Percentiles rank a stretch among this genome's conserved stretches.
These are phyloP conservation scores for Phytophthora meadii DNA, from an alignment of 352 stramenopile species.

Conservation along the genomic window DNA sequence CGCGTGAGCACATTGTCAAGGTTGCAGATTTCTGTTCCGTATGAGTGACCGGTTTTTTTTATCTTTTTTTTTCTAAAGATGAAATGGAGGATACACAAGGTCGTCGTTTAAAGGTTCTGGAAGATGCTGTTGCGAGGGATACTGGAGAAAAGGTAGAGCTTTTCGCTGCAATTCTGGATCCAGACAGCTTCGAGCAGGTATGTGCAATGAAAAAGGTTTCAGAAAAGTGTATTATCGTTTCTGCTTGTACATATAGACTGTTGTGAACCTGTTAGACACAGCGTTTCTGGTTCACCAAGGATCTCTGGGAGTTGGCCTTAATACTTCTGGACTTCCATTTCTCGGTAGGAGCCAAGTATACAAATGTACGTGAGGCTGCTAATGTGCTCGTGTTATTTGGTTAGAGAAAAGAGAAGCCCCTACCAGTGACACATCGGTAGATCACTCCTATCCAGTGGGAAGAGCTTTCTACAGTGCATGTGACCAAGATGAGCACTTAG, in stretches of 20 bases:
- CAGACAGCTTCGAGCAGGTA: constrained; percentile 24
- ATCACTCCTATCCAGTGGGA: constrained; percentile 23
- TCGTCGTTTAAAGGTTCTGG: constrained; percentile 7
- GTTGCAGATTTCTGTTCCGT: background rate
- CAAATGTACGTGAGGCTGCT: background rate
- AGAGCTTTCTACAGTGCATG: constrained; percentile 4
- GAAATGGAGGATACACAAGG: constrained; percentile 4
- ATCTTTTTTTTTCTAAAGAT: background rate
- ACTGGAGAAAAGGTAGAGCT: constrained; percentile 8
- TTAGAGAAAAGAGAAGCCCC: background rate
- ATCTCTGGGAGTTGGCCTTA: constrained; percentile 8
- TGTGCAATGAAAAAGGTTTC: background rate
- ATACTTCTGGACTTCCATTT: constrained; percentile 11
- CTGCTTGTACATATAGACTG: background rate
- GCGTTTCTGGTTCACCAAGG: constrained; percentile 19
- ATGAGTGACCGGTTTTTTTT: background rate
- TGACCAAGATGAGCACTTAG: constrained; percentile 10
- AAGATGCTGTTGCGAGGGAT: constrained; percentile 3
- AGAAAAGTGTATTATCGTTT: background rate
- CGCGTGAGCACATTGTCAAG: constrained; percentile 4
- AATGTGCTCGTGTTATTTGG: background rate
- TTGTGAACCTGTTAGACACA: constrained; percentile 21
- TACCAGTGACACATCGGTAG: background rate
- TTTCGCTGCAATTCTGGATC: constrained; percentile 15
- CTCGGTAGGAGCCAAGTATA: constrained; percentile 4